These are phyloP conservation scores for Cadophora gregata DNA, from an alignment of 2,329 filamentous ascomycete genomes.

Conservation along the genomic window DNA sequence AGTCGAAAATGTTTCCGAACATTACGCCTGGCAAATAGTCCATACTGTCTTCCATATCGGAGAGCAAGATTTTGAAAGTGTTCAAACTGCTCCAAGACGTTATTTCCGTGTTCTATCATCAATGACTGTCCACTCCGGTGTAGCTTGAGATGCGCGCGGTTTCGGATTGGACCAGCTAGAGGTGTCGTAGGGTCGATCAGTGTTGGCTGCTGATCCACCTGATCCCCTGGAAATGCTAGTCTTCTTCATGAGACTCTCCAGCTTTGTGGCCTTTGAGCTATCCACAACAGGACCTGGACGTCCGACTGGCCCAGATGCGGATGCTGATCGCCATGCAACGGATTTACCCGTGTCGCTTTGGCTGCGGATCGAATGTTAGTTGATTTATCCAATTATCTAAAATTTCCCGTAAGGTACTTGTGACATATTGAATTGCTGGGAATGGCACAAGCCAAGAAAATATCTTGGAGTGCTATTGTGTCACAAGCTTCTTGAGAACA, in stretches of 20 bases:
- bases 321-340: conserved; percentile 6
- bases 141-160: background rate
- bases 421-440: background rate
- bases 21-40: background rate
- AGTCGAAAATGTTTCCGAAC: background rate
- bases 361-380: background rate
- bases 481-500: background rate
- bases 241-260: conserved; percentile 11
- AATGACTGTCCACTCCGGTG: background rate
- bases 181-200: background rate
- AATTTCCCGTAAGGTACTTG: background rate
- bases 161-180: background rate
- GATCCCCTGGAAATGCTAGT: conserved; percentile 13
- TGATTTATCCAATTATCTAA: too few relatives aligned
- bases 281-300: background rate
- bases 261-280: conserved; percentile 4
- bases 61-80: background rate
- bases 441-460: background rate
- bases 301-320: conserved; percentile 2
- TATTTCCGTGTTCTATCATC: background rate
- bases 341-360: background rate
- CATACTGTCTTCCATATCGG: background rate
- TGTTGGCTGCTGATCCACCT: background rate
- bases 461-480: background rate
- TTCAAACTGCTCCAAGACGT: background rate